Conservation (phyloP, 1,284 basidiomycete genomes). For the Inonotus obliquus region DNA sequence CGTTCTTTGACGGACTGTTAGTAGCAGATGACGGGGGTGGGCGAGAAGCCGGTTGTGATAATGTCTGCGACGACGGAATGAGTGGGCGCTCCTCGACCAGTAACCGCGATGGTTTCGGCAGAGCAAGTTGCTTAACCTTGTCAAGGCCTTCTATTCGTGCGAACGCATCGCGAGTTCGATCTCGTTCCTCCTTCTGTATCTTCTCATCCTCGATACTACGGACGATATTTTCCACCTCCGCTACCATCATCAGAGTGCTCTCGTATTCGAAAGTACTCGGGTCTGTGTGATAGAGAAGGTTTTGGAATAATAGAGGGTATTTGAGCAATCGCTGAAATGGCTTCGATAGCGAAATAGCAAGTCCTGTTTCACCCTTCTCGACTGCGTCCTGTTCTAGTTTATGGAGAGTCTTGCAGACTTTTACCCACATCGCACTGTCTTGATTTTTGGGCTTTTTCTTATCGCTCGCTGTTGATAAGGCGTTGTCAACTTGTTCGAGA, state of each 20-base stretch:
- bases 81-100: conserved; percentile 80
- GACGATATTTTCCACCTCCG: conserved; percentile 94
- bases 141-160: conserved; percentile 95
- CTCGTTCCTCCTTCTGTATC: conserved; percentile 91
- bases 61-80: conserved; percentile 26
- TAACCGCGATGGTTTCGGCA: conserved; percentile 84
- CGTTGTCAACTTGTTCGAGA: conserved; percentile 80
- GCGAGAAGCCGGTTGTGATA: conserved; percentile 38
- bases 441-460: conserved; percentile 77
- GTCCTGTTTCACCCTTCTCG: conserved; percentile 87
- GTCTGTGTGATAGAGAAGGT: conserved; percentile 94
- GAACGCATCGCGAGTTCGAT: conserved; percentile 90
- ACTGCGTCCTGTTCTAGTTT: conserved; percentile 76
- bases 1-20: conserved; percentile 36
- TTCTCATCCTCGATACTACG: conserved; percentile 97
- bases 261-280: conserved; percentile 97
- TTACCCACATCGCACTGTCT: conserved; percentile 71
- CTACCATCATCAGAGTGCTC: conserved; percentile 92
- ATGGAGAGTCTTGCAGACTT: conserved; percentile 65
- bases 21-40: conserved; percentile 50
- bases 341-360: conserved; percentile 92
- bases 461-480: conserved; percentile 56
- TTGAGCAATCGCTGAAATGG: conserved; percentile 96
- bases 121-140: conserved; percentile 80
- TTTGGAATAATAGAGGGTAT: conserved; percentile 96